phyloP scores from a whole-genome alignment of 2,329 filamentous ascomycete species.

The Cephalotrichum gorgonifer region DNA sequence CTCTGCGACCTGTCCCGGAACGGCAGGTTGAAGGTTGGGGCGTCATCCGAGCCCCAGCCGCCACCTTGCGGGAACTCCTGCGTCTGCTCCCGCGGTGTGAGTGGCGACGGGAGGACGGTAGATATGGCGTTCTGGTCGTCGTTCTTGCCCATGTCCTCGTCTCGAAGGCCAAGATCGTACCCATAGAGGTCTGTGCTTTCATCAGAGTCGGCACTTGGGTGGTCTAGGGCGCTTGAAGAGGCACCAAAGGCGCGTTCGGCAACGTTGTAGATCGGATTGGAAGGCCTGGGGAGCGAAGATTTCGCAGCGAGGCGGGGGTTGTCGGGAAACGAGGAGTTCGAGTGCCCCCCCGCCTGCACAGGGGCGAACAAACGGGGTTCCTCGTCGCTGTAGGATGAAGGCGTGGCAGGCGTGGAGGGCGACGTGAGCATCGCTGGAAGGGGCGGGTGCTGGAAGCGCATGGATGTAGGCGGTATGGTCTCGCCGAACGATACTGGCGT shows the following conservation, averaged over 20 bases:
- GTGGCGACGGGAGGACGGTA: slow-evolving; percentile 19
- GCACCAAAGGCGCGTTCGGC: not conserved
- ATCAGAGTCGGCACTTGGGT: slow-evolving; percentile 1
- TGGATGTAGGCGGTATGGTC: not conserved
- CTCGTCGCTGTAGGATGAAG: slow-evolving; percentile 26
- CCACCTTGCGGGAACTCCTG: slow-evolving; percentile 6
- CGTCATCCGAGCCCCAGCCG: slow-evolving; percentile 15
- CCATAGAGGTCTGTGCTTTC: slow-evolving; percentile 48
- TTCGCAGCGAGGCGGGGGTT: slow-evolving; percentile 48
- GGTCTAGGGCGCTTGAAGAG: not conserved
- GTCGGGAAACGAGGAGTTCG: slow-evolving; percentile 13
- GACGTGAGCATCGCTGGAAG: slow-evolving; percentile 15
- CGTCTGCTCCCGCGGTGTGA: slow-evolving; percentile 13
- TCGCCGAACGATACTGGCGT: not conserved
- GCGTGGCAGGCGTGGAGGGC: slow-evolving; percentile 29
- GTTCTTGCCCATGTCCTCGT: slow-evolving; percentile 61
- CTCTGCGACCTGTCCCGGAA: slow-evolving; percentile 31
- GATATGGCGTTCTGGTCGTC: slow-evolving; percentile 60
- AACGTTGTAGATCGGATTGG: slow-evolving; percentile 9
- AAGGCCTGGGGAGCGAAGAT: slow-evolving; percentile 48
- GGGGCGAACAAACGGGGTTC: slow-evolving; percentile 16
- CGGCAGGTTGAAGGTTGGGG: slow-evolving; percentile 30
- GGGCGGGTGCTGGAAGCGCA: slow-evolving; percentile 1
- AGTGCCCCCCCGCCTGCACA: slow-evolving; percentile 7
- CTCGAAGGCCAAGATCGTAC: slow-evolving; percentile 58